Base-by-base conservation (phyloP, 1,284 basidiomycete genomes). In the Ganoderma resinaceum region DNA sequence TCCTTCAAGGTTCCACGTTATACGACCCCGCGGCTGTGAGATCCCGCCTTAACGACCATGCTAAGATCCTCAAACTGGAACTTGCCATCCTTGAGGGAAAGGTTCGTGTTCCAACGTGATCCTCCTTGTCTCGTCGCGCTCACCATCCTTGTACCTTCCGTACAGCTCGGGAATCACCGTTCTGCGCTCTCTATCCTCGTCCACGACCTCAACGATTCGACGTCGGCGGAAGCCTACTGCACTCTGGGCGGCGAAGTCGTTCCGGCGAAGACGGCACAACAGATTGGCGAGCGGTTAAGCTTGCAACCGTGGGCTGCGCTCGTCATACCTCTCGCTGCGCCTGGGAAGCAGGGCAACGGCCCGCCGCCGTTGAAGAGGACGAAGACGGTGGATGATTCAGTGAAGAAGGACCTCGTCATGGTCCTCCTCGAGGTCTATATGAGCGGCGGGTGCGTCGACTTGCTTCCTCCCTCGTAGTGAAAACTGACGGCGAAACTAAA, bases 151-250 rank as follows among this genome's bases (percentile, higher is more conserved):
- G 16, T 35, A 9, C 33, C 6, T 40, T 18, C 38, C 5, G 4
- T 31, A 3, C 62, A 95, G 91, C 85, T 90, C 5, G 86, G 86
- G 14, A 83, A 91, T 59, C 89, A 95, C 75, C 86, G 83, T 8
- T 82, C 84, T 33, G 93, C 92, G 0, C 85, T 97, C 1, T 80
- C 86, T 8, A 83, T 87, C 1, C 87, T 98, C 9, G 91, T 92
- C 1, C 85, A 90, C 70, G 86, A 88, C 29, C 81, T 97, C 3
- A 86, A 86, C 49, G 95, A 97, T 78, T 83, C 88, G 0, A 81
- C 87, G 0, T 92, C 93, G 0, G 94, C 95, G 0, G 94, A 96
- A 78, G 86, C 89, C 1, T 96, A 95, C 80, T 94, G 94, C 77
- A 85, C 91, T 12, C 85, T 94, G 59, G 87, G 89, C 35, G 90